These are phyloP conservation scores for Paramecium sexaurelia DNA, from an alignment of 73 alveolate genomes.

Conservation along the genomic window DNA sequence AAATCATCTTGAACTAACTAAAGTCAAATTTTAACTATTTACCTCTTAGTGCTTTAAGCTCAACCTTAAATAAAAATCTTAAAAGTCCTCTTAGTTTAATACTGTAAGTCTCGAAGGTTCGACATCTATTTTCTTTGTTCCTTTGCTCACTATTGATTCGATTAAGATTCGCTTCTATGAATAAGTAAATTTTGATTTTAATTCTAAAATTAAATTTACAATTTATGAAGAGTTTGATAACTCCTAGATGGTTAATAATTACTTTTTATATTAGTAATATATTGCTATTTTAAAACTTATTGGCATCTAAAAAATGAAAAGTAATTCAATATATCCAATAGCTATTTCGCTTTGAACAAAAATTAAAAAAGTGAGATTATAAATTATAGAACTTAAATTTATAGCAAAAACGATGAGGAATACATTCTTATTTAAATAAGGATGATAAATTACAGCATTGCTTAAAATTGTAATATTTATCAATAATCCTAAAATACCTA, in stretches of 20 bases:
- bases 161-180: background rate
- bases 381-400: background rate
- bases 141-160: background rate
- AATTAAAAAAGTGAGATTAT: background rate
- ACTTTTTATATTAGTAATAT: background rate
- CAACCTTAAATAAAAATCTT: background rate
- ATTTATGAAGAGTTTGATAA: background rate
- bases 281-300: background rate
- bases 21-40: background rate
- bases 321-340: background rate
- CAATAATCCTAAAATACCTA: background rate
- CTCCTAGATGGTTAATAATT: background rate
- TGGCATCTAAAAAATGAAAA: background rate
- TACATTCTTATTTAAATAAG: background rate
- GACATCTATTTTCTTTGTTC: background rate
- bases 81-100: background rate
- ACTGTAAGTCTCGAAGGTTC: background rate
- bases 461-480: background rate
- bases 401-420: background rate
- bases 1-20: background rate
- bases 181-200: background rate
- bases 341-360: background rate
- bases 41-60: slow-evolving; percentile 30
- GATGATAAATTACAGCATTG: background rate
- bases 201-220: background rate